Evolutionary conservation across 352 stramenopile genomes (phyloP).

Genomic region (Blastocystis sp.): DNA sequence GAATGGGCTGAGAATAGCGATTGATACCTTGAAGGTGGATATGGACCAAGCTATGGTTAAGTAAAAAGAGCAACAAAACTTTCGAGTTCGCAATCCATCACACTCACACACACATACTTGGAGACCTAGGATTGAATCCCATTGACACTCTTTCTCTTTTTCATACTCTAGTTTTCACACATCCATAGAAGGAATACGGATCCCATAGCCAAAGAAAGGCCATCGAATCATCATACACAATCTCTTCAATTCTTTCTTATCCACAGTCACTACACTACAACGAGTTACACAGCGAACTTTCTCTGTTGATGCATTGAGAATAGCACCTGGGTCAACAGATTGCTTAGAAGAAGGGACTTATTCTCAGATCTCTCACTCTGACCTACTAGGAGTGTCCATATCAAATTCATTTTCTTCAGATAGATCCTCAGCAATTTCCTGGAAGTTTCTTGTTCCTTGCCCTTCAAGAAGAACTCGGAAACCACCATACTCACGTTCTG

Average conservation of each 20-base stretch:
- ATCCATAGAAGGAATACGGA: not conserved
- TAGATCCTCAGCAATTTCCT: not conserved
- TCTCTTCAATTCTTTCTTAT: slow-evolving; percentile 17
- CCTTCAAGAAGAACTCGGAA: not conserved
- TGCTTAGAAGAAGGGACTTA: not conserved
- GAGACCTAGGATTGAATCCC: not conserved
- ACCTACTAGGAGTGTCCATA: not conserved
- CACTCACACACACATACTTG: slow-evolving; percentile 38
- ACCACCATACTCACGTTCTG: not conserved
- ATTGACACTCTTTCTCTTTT: not conserved
- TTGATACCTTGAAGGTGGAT: not conserved
- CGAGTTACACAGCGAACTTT: not conserved
- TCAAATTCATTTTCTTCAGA: slow-evolving; percentile 23
- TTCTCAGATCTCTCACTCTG: not conserved
- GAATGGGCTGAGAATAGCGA: not conserved
- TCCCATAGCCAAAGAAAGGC: slow-evolving; percentile 3
- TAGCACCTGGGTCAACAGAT: not conserved
- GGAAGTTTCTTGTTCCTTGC: not conserved
- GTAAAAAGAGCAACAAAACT: not conserved
- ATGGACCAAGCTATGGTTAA: not conserved
- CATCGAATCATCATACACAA: slow-evolving; percentile 29
- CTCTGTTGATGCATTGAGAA: not conserved
- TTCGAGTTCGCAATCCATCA: not conserved
- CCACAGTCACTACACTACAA: not conserved
- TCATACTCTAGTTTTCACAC: not conserved